Evolutionary conservation across 163 green algal genomes (phyloP).

Genomic region (Chlamydomonas reinhardtii): DNA sequence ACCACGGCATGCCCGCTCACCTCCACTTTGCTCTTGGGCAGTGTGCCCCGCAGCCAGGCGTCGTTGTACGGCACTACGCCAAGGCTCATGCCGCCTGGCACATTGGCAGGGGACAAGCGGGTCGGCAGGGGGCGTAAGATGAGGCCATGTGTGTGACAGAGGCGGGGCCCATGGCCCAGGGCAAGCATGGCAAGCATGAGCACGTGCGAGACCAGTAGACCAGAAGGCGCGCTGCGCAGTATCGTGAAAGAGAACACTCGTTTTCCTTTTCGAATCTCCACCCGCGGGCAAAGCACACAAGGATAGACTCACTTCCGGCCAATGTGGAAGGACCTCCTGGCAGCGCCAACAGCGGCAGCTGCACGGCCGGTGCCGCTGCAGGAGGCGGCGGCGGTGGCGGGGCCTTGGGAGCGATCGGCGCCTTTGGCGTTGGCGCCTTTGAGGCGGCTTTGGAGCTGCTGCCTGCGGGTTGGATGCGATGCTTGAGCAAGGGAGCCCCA

Average conservation of each 20-base stretch:
- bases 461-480: background rate
- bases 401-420: background rate
- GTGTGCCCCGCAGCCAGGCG: slow-evolving; percentile 8
- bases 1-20: no score
- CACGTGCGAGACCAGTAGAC: no score
- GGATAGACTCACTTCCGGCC: background rate
- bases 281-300: no score
- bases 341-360: background rate
- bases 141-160: background rate
- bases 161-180: no score
- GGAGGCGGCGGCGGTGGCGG: background rate
- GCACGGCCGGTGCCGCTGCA: background rate
- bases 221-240: no score
- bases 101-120: background rate
- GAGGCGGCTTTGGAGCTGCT: background rate
- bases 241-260: no score
- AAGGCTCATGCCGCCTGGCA: slow-evolving; percentile 13
- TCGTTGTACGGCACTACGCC: slow-evolving; percentile 17
- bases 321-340: slow-evolving; percentile 2
- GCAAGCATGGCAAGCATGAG: no score
- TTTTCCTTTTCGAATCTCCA: no score
- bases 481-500: background rate
- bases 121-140: no score
- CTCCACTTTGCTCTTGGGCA: slow-evolving; percentile 26
- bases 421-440: slow-evolving; percentile 17